Evolutionary conservation across 2,329 filamentous ascomycete species (phyloP).

Genomic region (Corniculantispora saksenae): DNA sequence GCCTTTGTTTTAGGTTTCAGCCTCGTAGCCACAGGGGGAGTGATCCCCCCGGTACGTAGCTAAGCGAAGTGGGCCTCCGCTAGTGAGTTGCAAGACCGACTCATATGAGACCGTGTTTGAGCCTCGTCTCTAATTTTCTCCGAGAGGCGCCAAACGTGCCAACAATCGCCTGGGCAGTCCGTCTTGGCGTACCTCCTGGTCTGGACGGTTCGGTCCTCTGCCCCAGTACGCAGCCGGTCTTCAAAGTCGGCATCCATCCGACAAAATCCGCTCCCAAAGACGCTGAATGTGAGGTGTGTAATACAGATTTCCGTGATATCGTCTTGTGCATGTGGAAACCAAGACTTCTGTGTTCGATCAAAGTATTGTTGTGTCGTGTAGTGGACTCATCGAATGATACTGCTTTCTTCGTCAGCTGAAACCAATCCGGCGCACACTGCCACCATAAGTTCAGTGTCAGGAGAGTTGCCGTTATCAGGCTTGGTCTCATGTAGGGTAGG

Average conservation of each 20-base stretch:
- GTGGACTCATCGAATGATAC: slow-evolving; percentile 37
- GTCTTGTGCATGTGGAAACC: background rate
- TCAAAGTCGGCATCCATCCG: background rate
- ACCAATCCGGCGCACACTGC: slow-evolving; percentile 42
- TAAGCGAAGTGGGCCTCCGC: no score
- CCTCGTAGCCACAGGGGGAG: no score
- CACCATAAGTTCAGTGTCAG: slow-evolving; percentile 33
- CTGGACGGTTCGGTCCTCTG: no score
- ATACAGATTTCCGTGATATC: background rate
- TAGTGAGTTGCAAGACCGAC: no score
- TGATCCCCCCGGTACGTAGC: no score
- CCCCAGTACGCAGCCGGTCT: background rate
- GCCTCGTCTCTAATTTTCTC: no score
- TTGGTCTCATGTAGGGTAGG: no score
- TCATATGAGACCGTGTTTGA: no score
- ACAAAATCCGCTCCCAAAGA: background rate
- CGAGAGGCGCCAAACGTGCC: no score
- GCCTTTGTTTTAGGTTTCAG: no score
- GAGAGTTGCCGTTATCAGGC: slow-evolving; percentile 36
- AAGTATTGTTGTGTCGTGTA: slow-evolving; percentile 9
- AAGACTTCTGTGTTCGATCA: background rate
- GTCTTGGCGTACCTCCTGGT: no score
- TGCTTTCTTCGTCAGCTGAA: slow-evolving; percentile 37
- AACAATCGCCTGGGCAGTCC: no score
- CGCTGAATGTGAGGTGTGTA: background rate